These are phyloP conservation scores for Ustilago cynodontis DNA, from an alignment of 1,284 basidiomycete genomes.

Conservation along the genomic window DNA sequence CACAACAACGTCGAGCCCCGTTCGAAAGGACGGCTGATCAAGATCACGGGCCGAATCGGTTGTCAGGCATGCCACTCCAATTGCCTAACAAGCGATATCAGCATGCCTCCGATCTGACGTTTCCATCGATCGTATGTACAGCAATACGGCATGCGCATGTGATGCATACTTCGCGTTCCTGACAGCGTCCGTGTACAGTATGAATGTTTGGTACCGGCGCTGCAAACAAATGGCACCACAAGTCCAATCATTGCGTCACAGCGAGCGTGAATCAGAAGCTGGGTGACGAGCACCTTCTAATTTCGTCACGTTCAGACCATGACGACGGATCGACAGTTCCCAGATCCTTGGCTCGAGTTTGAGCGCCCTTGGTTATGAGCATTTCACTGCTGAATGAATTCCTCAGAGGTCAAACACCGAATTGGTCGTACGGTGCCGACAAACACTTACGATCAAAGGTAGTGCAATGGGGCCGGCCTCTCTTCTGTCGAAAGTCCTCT, in stretches of 20 bases:
- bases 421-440: background rate
- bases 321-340: background rate
- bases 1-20: background rate
- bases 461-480: background rate
- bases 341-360: no score
- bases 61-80: background rate
- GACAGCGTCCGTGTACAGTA: no score
- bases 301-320: background rate
- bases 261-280: no score
- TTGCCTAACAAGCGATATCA: background rate
- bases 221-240: conserved; percentile 1
- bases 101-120: conserved; percentile 1
- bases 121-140: background rate
- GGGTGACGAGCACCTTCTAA: no score
- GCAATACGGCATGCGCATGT: background rate
- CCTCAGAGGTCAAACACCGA: no score
- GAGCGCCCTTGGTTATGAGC: no score
- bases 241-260: conserved; percentile 1
- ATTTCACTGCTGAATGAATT: no score
- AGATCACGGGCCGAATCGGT: background rate
- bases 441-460: no score
- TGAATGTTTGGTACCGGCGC: background rate
- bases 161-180: background rate
- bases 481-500: no score
- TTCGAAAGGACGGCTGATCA: background rate